Percentiles rank a stretch among this genome's conserved stretches.
These are phyloP conservation scores for Turnera subulata DNA, from an alignment of 345 rosid species.

Conservation along the genomic window DNA sequence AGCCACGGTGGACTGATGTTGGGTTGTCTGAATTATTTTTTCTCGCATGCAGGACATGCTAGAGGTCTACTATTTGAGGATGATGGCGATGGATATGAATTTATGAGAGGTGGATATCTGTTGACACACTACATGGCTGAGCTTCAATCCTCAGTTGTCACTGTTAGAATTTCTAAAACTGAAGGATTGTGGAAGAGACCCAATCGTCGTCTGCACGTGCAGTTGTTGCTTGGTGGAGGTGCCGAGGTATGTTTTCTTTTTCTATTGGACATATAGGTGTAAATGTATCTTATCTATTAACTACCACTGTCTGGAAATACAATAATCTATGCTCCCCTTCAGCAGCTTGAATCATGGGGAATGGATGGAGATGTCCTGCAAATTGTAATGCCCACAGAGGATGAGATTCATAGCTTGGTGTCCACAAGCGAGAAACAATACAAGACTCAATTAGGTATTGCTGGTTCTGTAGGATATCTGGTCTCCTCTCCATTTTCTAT, in stretches of 20 bases:
- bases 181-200: slow-evolving; percentile 91
- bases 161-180: slow-evolving; percentile 49
- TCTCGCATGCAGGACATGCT: slow-evolving; percentile 53
- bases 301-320: background rate
- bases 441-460: slow-evolving; percentile 55
- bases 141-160: slow-evolving; percentile 50
- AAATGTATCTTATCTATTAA: background rate
- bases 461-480: slow-evolving; percentile 2
- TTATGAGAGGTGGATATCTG: slow-evolving; percentile 54
- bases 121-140: slow-evolving; percentile 65
- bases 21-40: slow-evolving; percentile 1
- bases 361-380: slow-evolving; percentile 73
- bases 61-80: slow-evolving; percentile 76
- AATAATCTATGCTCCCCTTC: slow-evolving; percentile 3
- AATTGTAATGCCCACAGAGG: slow-evolving; percentile 54
- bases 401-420: slow-evolving; percentile 40
- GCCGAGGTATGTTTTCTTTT: slow-evolving; percentile 50
- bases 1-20: background rate
- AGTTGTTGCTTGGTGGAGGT: slow-evolving; percentile 72
- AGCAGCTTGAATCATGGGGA: slow-evolving; percentile 79
- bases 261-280: background rate
- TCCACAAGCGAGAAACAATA: slow-evolving; percentile 45
- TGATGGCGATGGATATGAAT: slow-evolving; percentile 88
- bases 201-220: slow-evolving; percentile 57
- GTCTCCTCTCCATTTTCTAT: background rate